These are phyloP conservation scores for Cladosporium austrohemisphaericum DNA, from an alignment of 2,329 filamentous ascomycete genomes.

Conservation along the genomic window DNA sequence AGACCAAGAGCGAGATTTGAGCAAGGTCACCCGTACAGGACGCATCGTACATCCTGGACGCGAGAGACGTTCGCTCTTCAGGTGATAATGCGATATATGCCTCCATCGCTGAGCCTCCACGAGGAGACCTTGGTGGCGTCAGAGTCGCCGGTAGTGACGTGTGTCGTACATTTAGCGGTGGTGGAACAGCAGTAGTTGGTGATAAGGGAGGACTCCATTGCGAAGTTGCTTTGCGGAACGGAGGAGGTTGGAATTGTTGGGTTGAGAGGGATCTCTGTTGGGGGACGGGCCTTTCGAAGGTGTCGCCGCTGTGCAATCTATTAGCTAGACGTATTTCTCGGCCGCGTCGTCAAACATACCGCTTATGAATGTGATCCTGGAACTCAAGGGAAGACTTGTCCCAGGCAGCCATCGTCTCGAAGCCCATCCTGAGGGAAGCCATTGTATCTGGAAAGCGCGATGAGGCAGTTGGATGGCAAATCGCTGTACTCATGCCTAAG, in stretches of 20 bases:
- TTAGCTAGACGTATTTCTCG: background rate
- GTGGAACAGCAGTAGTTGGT: conserved; percentile 19
- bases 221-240: conserved; percentile 27
- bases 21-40: conserved; percentile 29
- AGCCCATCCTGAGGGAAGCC: conserved; percentile 18
- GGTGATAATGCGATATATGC: background rate
- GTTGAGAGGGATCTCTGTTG: conserved; percentile 1
- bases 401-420: conserved; percentile 26
- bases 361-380: conserved; percentile 18
- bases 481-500: conserved; percentile 14
- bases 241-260: conserved; percentile 18
- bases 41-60: conserved; percentile 27
- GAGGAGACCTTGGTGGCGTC: conserved; percentile 9
- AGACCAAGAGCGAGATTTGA: conserved; percentile 26
- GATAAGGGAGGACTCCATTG: conserved; percentile 32
- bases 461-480: conserved; percentile 2
- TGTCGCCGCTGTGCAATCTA: too few species aligned
- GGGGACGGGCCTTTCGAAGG: background rate
- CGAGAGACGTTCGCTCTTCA: conserved; percentile 20
- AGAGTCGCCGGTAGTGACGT: conserved; percentile 17
- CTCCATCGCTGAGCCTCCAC: background rate
- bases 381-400: conserved; percentile 17
- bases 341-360: conserved; percentile 14
- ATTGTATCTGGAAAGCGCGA: background rate
- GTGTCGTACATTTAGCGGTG: conserved; percentile 13